phyloP scores from a whole-genome alignment of 305 asterid genomes.

The Plantago coronopus region DNA sequence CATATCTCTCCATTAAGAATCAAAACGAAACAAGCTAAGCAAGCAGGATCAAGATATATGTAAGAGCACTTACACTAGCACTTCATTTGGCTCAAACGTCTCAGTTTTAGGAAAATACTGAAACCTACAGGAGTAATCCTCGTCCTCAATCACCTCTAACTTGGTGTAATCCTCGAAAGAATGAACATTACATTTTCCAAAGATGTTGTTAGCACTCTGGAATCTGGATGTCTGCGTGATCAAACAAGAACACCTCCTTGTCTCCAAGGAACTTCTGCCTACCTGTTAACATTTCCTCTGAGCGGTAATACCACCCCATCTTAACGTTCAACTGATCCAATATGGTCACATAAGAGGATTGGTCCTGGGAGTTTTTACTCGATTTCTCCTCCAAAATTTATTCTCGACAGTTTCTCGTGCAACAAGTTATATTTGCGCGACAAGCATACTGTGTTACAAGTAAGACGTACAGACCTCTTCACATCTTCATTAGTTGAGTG shows the following conservation, averaged over 20 bases:
- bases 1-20: neutral
- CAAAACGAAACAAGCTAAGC: conserved; percentile 1
- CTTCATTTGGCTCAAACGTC: conserved; percentile 46
- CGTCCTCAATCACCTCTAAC: conserved; percentile 43
- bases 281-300: conserved; percentile 68
- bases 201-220: conserved; percentile 62
- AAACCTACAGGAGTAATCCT: conserved; percentile 62
- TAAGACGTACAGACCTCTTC: too few relatives aligned
- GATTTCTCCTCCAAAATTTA: too few relatives aligned
- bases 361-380: too few relatives aligned
- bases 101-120: conserved; percentile 54
- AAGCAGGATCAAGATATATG: conserved; percentile 11
- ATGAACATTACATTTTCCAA: conserved; percentile 61
- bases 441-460: too few relatives aligned
- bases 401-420: too few relatives aligned
- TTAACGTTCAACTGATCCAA: conserved; percentile 41
- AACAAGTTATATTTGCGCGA: too few relatives aligned
- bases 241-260: conserved; percentile 62
- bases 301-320: conserved; percentile 79
- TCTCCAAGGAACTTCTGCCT: conserved; percentile 59
- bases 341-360: conserved; percentile 36
- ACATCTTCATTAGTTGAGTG: too few relatives aligned
- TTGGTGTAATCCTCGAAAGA: conserved; percentile 53
- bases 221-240: conserved; percentile 67
- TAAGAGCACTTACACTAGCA: conserved; percentile 62